A percentile compares a stretch with the other conserved stretches of the same genome.
These are phyloP conservation scores for Paecilomyces formosus DNA, from an alignment of 2,329 filamentous ascomycete genomes.

Conservation along the genomic window DNA sequence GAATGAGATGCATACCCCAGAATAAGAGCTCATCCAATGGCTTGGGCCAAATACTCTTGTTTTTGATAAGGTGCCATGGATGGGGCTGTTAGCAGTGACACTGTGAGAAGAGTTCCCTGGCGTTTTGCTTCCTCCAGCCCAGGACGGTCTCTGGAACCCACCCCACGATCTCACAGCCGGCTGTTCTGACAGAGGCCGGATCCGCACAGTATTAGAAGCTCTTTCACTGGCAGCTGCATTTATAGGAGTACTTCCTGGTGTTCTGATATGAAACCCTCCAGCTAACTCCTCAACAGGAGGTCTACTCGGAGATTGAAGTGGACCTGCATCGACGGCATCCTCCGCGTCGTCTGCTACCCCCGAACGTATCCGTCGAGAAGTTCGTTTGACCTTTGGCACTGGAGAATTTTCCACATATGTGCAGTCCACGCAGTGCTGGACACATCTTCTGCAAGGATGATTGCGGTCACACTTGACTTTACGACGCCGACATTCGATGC, in stretches of 20 bases:
- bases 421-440: not conserved
- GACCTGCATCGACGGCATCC: not conserved
- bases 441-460: not conserved
- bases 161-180: not conserved
- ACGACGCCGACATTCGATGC: not conserved
- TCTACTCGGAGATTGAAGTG: not conserved
- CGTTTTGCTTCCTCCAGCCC: not conserved
- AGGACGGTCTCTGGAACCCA: not conserved
- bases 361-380: not conserved
- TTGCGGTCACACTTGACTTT: not conserved
- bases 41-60: not conserved
- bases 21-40: not conserved
- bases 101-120: not conserved
- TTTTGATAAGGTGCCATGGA: not conserved
- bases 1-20: not conserved
- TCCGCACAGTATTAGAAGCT: not conserved
- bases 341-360: not conserved
- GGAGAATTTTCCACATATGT: not conserved
- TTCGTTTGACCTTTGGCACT: not conserved
- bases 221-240: not conserved
- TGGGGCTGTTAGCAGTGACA: not conserved
- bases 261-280: not conserved
- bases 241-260: not conserved
- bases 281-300: not conserved
- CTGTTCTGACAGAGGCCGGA: not conserved